Base-by-base conservation (phyloP, 2,329 filamentous ascomycete genomes). In the Clarireedia monteithiana region DNA sequence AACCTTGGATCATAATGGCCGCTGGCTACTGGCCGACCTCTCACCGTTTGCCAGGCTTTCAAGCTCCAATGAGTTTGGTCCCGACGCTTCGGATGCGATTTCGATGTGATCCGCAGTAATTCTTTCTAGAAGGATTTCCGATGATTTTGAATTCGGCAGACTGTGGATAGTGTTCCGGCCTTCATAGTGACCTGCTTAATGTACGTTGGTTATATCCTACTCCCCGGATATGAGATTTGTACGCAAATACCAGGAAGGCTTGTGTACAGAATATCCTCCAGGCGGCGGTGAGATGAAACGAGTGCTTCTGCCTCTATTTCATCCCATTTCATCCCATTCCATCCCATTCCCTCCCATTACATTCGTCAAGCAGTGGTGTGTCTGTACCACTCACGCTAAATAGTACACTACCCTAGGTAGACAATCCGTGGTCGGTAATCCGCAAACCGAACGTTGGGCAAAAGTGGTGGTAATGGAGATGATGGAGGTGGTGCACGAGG, bases 71-170 rank as follows among this genome's bases (percentile, higher is more conserved):
- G 42, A 15, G 12, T 40, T 48, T 48, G 36, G 44, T 54, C 51
- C 52, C 52, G 48, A 54, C 45, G 52, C 44, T 54, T 54, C 24
- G 52, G 45, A 34, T 49, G 52, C 48, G 52, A 34, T 34, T 49
- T 26, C 26, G 27, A 49, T 12, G 44, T 34, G 51, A 39, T 54
- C 51, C 51, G 51, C 51, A 49, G 34, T 54, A 49, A 40, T 49
- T 49, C 34, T 54, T 54, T 54, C 52, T 54, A 49, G 52, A 54
- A 54, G 52, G n/a, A 24, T 30, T 30, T 9, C 38, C 26, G 51
- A 54, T 54, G 34, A 54, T 49, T 30, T 53, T 53, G 46, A 46
- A 23, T 53, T 15, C 10, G 10, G 10, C 3, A 34, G 24, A 12
- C 17, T 34, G 50, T 47, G 50, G 50, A 38, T 44, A 46, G 27